Evolutionary conservation across 2,329 filamentous ascomycete genomes (phyloP).

Genomic region (Hymenoscyphus salicellus): DNA sequence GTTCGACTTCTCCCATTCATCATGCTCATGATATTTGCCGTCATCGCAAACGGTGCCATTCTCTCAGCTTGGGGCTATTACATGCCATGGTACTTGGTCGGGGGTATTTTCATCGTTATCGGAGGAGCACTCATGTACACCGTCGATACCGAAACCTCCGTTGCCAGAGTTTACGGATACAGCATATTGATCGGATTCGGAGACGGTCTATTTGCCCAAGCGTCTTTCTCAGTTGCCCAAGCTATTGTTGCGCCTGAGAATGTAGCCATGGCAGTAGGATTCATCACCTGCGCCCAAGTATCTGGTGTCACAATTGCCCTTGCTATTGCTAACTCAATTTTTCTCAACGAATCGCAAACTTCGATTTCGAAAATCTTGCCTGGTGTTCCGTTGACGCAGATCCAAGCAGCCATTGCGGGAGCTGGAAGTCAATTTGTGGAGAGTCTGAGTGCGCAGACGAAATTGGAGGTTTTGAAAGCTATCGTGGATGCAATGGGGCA

Average conservation of each 20-base stretch:
- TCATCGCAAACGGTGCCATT: constrained; percentile 37
- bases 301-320: constrained; percentile 39
- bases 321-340: constrained; percentile 40
- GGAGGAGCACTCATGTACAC: constrained; percentile 37
- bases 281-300: constrained; percentile 40
- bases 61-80: constrained; percentile 39
- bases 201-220: constrained; percentile 38
- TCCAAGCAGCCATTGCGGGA: constrained; percentile 35
- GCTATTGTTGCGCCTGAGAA: constrained; percentile 35
- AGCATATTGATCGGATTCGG: constrained; percentile 43
- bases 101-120: constrained; percentile 37
- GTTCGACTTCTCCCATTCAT: constrained; percentile 40
- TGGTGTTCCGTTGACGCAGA: constrained; percentile 25
- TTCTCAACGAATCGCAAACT: constrained; percentile 37
- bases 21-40: constrained; percentile 36
- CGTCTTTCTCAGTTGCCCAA: constrained; percentile 40
- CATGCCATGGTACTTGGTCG: constrained; percentile 40
- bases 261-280: constrained; percentile 39
- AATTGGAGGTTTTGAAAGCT: constrained; percentile 31
- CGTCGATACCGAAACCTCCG: constrained; percentile 30
- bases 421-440: constrained; percentile 28
- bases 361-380: constrained; percentile 34
- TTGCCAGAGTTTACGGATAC: constrained; percentile 36
- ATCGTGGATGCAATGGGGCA: constrained; percentile 37
- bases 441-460: constrained; percentile 17